Conservation (phyloP, 73 alveolate genomes). For the Tetrahymena elliotti region DNA sequence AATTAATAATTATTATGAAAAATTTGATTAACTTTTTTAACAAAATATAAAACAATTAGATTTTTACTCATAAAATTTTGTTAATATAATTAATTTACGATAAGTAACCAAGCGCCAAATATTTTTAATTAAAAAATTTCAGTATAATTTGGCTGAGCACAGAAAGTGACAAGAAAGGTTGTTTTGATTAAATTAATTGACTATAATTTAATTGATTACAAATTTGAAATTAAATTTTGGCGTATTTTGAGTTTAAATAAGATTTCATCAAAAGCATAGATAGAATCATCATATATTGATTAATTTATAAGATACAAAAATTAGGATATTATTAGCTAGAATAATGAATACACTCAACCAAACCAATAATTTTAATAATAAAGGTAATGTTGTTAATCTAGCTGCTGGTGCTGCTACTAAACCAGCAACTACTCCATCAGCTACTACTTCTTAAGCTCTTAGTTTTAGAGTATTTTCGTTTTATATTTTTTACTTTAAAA, state of each 20-base stretch:
- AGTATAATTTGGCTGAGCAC: too few relatives aligned
- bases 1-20: too few relatives aligned
- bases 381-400: background rate
- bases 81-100: too few relatives aligned
- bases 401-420: background rate
- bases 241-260: background rate
- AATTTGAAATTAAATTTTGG: background rate
- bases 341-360: background rate
- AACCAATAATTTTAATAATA: background rate
- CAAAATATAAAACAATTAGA: too few relatives aligned
- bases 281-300: background rate
- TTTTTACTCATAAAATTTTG: too few relatives aligned
- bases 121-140: too few relatives aligned
- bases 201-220: too few relatives aligned
- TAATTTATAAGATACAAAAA: background rate
- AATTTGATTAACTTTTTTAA: too few relatives aligned
- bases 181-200: too few relatives aligned
- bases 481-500: background rate
- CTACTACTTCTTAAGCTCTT: background rate
- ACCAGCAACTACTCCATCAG: background rate
- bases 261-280: background rate
- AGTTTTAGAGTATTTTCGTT: background rate
- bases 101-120: too few relatives aligned
- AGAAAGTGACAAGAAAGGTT: too few relatives aligned
- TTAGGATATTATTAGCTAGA: background rate